A percentile compares a stretch with the other conserved stretches of the same genome.
These are phyloP conservation scores for Calonectria pseudoreteaudii DNA, from an alignment of 2,329 filamentous ascomycete species.

Conservation along the genomic window DNA sequence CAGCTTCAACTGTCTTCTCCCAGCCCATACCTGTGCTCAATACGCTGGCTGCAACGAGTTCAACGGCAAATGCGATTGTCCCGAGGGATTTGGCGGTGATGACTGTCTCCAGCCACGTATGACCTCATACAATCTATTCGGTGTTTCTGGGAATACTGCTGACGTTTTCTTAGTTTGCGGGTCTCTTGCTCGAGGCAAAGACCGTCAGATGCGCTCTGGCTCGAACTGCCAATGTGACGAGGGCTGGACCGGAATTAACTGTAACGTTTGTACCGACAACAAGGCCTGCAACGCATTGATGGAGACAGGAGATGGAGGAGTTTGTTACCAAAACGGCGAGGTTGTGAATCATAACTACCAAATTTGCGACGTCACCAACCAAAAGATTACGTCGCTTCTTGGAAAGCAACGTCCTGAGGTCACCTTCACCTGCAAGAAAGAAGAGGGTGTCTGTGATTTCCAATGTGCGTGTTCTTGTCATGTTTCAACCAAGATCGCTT, in stretches of 20 bases:
- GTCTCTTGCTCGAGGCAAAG: constrained; percentile 82
- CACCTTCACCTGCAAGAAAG: constrained; percentile 89
- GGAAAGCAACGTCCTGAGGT: constrained; percentile 90
- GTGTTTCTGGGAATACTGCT: constrained; percentile 8
- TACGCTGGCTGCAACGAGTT: constrained; percentile 89
- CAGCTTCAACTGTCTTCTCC: constrained; percentile 98
- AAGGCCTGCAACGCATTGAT: constrained; percentile 89
- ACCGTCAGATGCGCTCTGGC: constrained; percentile 80
- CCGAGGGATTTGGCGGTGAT: constrained; percentile 91
- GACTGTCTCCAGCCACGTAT: constrained; percentile 87
- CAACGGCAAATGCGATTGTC: constrained; percentile 93
- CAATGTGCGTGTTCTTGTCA: constrained; percentile 75
- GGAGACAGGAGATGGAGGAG: constrained; percentile 82
- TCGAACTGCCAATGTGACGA: constrained; percentile 86
- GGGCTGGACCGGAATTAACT: constrained; percentile 97
- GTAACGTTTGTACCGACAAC: constrained; percentile 91
- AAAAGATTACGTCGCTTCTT: constrained; percentile 89
- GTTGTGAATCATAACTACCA: constrained; percentile 96
- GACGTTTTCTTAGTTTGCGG: constrained; percentile 75
- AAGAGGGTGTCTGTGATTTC: constrained; percentile 86
- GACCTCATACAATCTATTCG: constrained; percentile 37
- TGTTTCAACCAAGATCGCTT: background rate
- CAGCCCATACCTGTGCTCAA: constrained; percentile 91
- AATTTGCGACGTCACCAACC: constrained; percentile 97
- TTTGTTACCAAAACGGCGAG: constrained; percentile 92